Conservation (phyloP, 345 rosid genomes). For the Litchi chinensis region DNA sequence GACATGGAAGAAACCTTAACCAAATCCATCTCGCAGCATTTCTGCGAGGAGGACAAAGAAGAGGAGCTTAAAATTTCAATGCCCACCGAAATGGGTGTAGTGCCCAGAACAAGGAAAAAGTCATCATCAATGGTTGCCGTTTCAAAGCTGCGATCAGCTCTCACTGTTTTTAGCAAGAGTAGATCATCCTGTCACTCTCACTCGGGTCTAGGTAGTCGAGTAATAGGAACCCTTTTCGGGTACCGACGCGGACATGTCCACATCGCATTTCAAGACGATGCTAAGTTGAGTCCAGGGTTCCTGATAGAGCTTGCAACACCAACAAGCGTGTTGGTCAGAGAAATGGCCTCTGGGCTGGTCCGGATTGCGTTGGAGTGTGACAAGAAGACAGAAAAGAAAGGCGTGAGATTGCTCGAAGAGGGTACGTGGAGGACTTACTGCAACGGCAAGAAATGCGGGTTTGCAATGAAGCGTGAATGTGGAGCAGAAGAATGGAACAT, state of each 20-base stretch:
- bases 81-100: constrained; percentile 22
- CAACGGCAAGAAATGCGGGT: constrained; percentile 89
- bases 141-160: constrained; percentile 65
- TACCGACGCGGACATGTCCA: constrained; percentile 85
- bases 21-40: constrained; percentile 36
- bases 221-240: constrained; percentile 85
- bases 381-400: constrained; percentile 49
- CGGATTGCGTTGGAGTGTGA: constrained; percentile 82
- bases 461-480: constrained; percentile 65
- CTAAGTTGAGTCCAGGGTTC: constrained; percentile 59
- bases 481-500: constrained; percentile 69
- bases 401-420: constrained; percentile 59
- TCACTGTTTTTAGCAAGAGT: constrained; percentile 40
- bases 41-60: constrained; percentile 34
- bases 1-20: constrained; percentile 51
- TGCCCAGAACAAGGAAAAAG: constrained; percentile 38
- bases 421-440: constrained; percentile 81
- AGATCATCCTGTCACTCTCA: constrained; percentile 35
- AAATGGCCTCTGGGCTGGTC: constrained; percentile 95
- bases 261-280: constrained; percentile 79
- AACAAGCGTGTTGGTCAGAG: constrained; percentile 74
- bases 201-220: constrained; percentile 57
- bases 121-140: constrained; percentile 33
- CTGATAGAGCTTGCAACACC: constrained; percentile 81
- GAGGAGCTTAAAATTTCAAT: constrained; percentile 30